These are phyloP conservation scores for Aspergillus hiratsukae DNA, from an alignment of 2,329 filamentous ascomycete species.

Conservation along the genomic window DNA sequence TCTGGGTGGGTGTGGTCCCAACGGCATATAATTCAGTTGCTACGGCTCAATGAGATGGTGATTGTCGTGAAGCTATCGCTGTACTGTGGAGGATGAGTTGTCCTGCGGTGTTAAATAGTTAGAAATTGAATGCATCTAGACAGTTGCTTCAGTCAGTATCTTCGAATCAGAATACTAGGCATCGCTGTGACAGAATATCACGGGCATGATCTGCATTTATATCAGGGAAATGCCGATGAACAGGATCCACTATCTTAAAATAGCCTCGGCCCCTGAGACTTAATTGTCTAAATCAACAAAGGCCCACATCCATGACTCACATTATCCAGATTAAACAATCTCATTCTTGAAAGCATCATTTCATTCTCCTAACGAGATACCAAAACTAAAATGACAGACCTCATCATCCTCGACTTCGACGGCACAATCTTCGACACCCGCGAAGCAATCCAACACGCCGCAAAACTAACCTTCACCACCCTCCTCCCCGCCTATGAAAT, in stretches of 20 bases:
- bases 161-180: too few relatives aligned
- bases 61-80: too few relatives aligned
- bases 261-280: background rate
- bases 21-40: too few relatives aligned
- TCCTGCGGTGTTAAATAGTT: too few relatives aligned
- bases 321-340: too few relatives aligned
- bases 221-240: background rate
- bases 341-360: background rate
- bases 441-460: constrained; percentile 9
- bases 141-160: too few relatives aligned
- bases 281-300: too few relatives aligned
- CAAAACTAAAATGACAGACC: constrained; percentile 1
- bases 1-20: too few relatives aligned
- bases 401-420: constrained; percentile 16
- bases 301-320: background rate
- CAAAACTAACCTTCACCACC: constrained; percentile 5
- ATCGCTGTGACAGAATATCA: too few relatives aligned
- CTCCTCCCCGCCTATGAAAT: constrained; percentile 5
- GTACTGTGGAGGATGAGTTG: too few relatives aligned
- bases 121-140: too few relatives aligned
- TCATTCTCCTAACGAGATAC: background rate
- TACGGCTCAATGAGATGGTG: too few relatives aligned
- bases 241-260: background rate
- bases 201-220: background rate
- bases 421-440: constrained; percentile 16